phyloP scores from a whole-genome alignment of 192 early-diverging fungal species.

The Gryganskiella cystojenkinii region DNA sequence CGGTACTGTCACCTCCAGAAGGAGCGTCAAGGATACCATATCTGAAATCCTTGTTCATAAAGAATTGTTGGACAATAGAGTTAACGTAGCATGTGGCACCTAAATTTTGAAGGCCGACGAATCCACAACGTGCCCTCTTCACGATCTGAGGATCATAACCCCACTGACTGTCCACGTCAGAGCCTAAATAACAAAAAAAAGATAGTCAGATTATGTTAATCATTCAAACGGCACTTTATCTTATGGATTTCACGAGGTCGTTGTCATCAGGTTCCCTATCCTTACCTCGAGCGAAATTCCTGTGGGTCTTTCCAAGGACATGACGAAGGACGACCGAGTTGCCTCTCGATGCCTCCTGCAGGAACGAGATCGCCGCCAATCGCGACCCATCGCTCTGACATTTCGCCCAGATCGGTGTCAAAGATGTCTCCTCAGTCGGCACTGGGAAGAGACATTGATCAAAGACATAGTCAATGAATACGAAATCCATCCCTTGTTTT shows the following conservation, averaged over 20 bases:
- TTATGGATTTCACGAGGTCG: too few relatives aligned
- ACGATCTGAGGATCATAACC: conserved; percentile 56
- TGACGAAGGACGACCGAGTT: conserved; percentile 37
- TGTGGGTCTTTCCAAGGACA: conserved; percentile 45
- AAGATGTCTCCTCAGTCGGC: neutral
- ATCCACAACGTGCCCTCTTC: conserved; percentile 53
- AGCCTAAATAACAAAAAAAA: conserved; percentile 14
- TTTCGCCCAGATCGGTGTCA: conserved; percentile 23
- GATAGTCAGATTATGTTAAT: neutral
- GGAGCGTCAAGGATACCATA: conserved; percentile 57
- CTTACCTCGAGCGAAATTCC: conserved; percentile 53
- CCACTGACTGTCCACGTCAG: conserved; percentile 54
- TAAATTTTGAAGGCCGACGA: conserved; percentile 67
- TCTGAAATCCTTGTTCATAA: conserved; percentile 63
- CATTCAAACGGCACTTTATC: too few relatives aligned
- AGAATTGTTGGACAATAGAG: conserved; percentile 71
- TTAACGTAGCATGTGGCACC: conserved; percentile 76
- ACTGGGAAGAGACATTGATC: conserved; percentile 54
- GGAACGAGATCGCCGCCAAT: conserved; percentile 49
- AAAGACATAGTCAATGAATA: conserved; percentile 47
- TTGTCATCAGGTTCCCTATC: too few relatives aligned
- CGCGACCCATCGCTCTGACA: conserved; percentile 54
- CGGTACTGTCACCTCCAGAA: conserved; percentile 25
- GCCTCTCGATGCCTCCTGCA: conserved; percentile 38
- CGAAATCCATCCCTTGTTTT: conserved; percentile 25